Evolutionary conservation across 345 rosid genomes (phyloP).

Genomic region (Excoecaria agallocha): DNA sequence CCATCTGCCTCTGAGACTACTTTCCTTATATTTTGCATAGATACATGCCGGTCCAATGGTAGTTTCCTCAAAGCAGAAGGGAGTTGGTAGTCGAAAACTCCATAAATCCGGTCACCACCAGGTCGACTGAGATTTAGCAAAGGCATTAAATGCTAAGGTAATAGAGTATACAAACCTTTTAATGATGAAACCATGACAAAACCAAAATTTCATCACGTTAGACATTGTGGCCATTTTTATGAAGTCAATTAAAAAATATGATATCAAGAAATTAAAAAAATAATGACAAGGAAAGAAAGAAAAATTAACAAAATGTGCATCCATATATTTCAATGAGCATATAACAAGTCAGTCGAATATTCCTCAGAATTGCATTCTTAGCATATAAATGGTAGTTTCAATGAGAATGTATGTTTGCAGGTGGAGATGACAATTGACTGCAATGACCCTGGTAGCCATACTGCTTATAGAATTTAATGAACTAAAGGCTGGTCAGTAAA

Average conservation of each 20-base stretch:
- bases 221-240: not conserved
- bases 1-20: slow-evolving; percentile 74
- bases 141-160: not conserved
- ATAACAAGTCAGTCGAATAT: not conserved
- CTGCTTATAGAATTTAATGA: no score
- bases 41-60: slow-evolving; percentile 61
- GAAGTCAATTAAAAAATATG: not conserved
- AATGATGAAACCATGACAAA: not conserved
- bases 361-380: not conserved
- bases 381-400: no score
- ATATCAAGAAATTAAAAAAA: not conserved
- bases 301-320: not conserved
- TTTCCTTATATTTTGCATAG: slow-evolving; percentile 57
- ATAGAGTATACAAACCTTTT: not conserved
- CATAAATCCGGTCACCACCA: slow-evolving; percentile 60
- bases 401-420: no score
- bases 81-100: slow-evolving; percentile 63
- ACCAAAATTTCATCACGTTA: not conserved
- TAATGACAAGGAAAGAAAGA: not conserved
- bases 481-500: not conserved
- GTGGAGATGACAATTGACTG: no score
- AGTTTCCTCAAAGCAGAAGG: slow-evolving; percentile 66
- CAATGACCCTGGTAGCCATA: no score
- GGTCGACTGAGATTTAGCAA: slow-evolving; percentile 50
- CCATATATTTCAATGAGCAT: not conserved